Evolutionary conservation across 345 rosid genomes (phyloP), one percentile per base, ranked within the genome.

Genomic region (Populus alba): DNA sequence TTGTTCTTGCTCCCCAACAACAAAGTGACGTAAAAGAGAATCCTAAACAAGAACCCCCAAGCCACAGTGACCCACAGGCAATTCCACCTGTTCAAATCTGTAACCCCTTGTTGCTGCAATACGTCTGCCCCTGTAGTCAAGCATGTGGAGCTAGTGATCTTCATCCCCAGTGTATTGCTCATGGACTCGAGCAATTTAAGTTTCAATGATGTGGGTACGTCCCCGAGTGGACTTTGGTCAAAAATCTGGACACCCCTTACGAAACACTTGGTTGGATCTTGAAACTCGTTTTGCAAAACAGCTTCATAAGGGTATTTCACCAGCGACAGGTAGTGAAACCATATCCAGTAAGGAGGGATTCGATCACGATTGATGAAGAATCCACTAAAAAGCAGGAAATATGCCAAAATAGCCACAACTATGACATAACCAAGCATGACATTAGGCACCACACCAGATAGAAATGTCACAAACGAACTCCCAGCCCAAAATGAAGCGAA

Each of bases 401-500:
- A 96, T 2, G 99, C 98, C 22, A 96, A 81, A 59, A 94, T 90
- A 0, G 98, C 95, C 0, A 96, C 97, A 35, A 92, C 97, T 41
- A 94, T 91, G 0, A 93, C 92, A 97, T 91, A 96, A 13, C 99
- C 99, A 0, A 96, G 81, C 97, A 94, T 89, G n/a, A 96, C 99
- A 75, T 92, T 89, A 4, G 99, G 98, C 5, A 96, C 97, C 2
- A 96, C 85, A 0, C 97, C 99, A 0, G 99, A 96, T 2, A 96
- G 86, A 80, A 96, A 94, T 2, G 99, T 92, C 20, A 94, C 98
- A 71, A 96, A 96, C 5, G 99, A 96, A 84, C 89, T 94, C 4
- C 99, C 98, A 0, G 97, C 87, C 97, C 99, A 96, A 27, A 96
- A 96, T 0, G 99, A 87, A 3, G 97, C 97, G 2, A 92, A 81